These are phyloP conservation scores for Nepenthes alata DNA, from an alignment of 179 eudicot species.

Conservation along the genomic window DNA sequence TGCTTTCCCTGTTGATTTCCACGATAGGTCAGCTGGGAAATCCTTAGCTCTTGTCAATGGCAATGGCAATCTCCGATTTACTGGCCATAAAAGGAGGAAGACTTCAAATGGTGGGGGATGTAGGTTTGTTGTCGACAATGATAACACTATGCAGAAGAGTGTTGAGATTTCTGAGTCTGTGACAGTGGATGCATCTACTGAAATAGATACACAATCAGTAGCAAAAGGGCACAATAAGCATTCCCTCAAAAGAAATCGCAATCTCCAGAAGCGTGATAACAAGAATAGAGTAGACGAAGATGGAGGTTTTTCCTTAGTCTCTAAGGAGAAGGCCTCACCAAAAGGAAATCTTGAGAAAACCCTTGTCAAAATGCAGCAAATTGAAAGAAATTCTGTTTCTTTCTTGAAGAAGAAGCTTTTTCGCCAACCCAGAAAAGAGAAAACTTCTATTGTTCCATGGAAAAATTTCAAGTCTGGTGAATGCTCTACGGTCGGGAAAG, in stretches of 20 bases:
- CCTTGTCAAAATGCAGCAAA: constrained; percentile 6
- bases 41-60: too few relatives aligned
- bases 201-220: constrained; percentile 10
- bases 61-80: too few relatives aligned
- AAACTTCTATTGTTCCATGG: constrained; percentile 2
- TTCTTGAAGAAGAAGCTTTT: constrained; percentile 11
- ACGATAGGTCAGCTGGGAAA: too few relatives aligned
- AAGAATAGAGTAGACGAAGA: too few relatives aligned
- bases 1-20: too few relatives aligned
- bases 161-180: constrained; percentile 9
- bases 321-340: constrained; percentile 8
- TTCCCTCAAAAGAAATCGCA: constrained; percentile 5
- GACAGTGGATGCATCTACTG: constrained; percentile 18
- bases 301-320: background rate
- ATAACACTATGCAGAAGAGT: too few relatives aligned
- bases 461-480: constrained; percentile 8
- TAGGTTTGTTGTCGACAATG: too few relatives aligned
- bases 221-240: constrained; percentile 8
- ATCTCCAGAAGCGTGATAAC: constrained; percentile 16
- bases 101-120: too few relatives aligned
- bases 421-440: constrained; percentile 10
- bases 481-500: background rate
- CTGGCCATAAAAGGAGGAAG: too few relatives aligned
- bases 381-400: constrained; percentile 15
- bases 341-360: constrained; percentile 6